Percentiles rank a stretch among this genome's conserved stretches.
Evolutionary conservation across 2,329 filamentous ascomycete species (phyloP).

Genomic region (Pyricularia sp.): DNA sequence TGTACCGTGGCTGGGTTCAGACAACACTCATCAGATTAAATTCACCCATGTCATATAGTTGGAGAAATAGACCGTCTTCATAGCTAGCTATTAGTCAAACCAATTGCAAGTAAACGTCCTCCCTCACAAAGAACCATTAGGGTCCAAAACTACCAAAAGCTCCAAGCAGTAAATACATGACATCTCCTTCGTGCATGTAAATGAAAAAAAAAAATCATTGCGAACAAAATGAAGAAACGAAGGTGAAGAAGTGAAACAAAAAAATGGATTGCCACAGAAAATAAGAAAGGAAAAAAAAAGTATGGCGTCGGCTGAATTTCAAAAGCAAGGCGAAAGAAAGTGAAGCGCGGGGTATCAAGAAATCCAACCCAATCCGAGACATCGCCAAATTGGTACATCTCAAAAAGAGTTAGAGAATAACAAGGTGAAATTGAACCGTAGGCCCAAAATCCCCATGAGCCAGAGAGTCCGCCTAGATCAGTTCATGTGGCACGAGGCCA

Average conservation of each 20-base stretch:
- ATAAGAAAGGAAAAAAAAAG: conserved; percentile 3
- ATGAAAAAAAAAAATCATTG: neutral
- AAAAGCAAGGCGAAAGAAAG: neutral
- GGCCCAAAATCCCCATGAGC: neutral
- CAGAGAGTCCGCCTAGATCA: neutral
- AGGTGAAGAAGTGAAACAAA: neutral
- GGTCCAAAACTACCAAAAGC: neutral
- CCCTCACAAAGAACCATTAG: neutral
- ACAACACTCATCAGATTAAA: neutral
- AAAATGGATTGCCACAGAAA: neutral
- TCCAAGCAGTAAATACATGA: neutral
- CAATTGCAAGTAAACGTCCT: neutral
- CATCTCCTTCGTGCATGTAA: neutral
- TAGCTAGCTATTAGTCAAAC: neutral
- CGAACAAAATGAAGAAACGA: neutral
- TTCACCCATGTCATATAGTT: neutral
- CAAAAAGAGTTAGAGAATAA: neutral
- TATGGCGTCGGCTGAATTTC: neutral
- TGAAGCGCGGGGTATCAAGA: neutral
- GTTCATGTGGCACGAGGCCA: neutral
- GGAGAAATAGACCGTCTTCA: neutral
- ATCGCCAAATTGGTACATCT: neutral
- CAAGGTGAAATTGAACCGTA: neutral
- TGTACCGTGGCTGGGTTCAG: neutral
- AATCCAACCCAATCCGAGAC: neutral